Evolutionary conservation across 345 rosid genomes (phyloP).

Genomic region (Eucalyptus coolabah): DNA sequence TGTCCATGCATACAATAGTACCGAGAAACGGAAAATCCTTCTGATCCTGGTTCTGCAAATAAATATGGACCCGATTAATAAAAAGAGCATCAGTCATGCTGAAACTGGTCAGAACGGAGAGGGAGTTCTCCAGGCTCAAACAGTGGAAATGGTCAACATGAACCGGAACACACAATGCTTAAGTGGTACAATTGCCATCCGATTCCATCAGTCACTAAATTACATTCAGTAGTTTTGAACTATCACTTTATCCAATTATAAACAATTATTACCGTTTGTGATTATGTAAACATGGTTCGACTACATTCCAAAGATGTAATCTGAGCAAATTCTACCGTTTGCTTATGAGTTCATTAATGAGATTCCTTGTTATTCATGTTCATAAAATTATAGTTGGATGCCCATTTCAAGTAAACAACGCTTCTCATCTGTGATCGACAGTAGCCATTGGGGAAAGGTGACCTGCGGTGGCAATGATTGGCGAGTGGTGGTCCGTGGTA

Average conservation of each 20-base stretch:
- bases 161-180: background rate
- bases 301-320: no score
- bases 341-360: no score
- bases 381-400: background rate
- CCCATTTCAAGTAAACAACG: background rate
- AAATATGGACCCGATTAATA: background rate
- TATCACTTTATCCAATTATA: no score
- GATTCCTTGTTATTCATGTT: background rate
- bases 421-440: background rate
- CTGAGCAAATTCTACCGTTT: no score
- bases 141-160: background rate
- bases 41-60: constrained; percentile 68
- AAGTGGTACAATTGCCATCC: no score
- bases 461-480: background rate
- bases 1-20: no score
- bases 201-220: no score
- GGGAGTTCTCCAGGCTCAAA: background rate
- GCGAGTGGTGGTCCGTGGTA: background rate
- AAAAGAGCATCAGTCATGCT: background rate
- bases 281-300: no score
- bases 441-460: background rate
- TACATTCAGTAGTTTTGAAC: no score
- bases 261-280: no score
- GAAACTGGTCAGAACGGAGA: background rate
- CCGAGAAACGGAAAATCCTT: constrained; percentile 43